Conservation (phyloP, 495 filamentous ascomycete genomes). For the Aspergillus cristatus region DNA sequence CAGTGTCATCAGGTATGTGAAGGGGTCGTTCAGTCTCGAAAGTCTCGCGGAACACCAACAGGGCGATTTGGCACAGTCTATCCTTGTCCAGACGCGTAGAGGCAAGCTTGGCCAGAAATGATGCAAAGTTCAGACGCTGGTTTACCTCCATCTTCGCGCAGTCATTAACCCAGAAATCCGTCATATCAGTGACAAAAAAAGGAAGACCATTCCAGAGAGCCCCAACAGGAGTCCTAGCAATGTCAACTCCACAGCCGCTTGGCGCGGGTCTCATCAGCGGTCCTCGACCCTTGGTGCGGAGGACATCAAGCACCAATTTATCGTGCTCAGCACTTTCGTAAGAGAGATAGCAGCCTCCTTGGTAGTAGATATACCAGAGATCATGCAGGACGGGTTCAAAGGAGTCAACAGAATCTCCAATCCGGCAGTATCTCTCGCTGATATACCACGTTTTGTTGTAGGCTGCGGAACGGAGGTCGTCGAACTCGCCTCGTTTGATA, state of each 20-base stretch:
- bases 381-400: constrained; percentile 2
- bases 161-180: constrained; percentile 5
- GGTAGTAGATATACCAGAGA: constrained; percentile 6
- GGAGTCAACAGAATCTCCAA: constrained; percentile 3
- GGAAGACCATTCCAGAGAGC: constrained; percentile 5
- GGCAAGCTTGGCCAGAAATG: constrained; percentile 4
- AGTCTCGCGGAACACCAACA: constrained; percentile 2
- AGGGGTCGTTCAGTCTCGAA: not conserved
- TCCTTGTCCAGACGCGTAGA: constrained; percentile 1
- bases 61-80: constrained; percentile 4
- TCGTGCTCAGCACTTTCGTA: constrained; percentile 6
- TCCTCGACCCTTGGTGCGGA: constrained; percentile 4
- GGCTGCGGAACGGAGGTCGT: constrained; percentile 2
- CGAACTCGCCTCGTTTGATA: constrained; percentile 1
- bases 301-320: constrained; percentile 3
- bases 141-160: constrained; percentile 1
- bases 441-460: constrained; percentile 4
- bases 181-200: constrained; percentile 4
- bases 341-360: constrained; percentile 1
- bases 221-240: constrained; percentile 1
- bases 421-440: constrained; percentile 1
- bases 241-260: constrained; percentile 2
- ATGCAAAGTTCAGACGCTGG: constrained; percentile 4
- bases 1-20: not conserved
- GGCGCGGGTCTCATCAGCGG: constrained; percentile 3